Base-by-base conservation (phyloP, 2,329 filamentous ascomycete genomes). In the Paracoccidioides brasiliensis region DNA sequence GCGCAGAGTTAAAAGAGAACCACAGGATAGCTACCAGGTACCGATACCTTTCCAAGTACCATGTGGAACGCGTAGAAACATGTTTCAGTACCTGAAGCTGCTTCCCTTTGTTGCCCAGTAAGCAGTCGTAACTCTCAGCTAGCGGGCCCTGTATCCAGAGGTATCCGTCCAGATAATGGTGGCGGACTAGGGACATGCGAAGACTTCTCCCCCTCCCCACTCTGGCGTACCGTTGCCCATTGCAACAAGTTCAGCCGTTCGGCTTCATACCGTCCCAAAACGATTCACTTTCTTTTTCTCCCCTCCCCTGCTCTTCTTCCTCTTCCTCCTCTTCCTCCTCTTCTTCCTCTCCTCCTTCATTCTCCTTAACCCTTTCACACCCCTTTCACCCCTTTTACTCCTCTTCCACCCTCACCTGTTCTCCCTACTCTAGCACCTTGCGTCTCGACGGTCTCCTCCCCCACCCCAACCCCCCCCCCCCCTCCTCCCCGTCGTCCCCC, bases 361-460 rank as follows among this genome's bases (percentile, higher is more conserved):
- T 22, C 22, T 22, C 22, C 22, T 22, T 22, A 1, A 22, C n/a
- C n/a, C n/a, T n/a, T n/a, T n/a, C n/a, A 22, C 22, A 22, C 22
- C 22, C 22, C 22, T 22, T 22, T 22, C 22, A 22, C 15, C 32
- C 54, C 54, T 35, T 37, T 60, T 64, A 53, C 60, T 57, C 54
- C 46, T 38, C 45, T 46, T 50, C 28, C 61, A 59, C 64, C 52
- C 60, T 61, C 54, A 59, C 63, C 57, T 56, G 22, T 56, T 53
- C 58, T 60, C 58, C 57, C 52, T 54, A 58, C 63, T 62, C 61
- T 61, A 55, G 44, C 50, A 55, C 50, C 57, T 58, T 56, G 53
- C 57, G 53, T 59, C 56, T 59, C 62, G 62, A 62, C 58, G 52
- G 59, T 61, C 59, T 59, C n/a, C n/a, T 57, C 60, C 62, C 59